Conservation (phyloP, 169 alveolate genomes). For the Perkinsus olseni region DNA sequence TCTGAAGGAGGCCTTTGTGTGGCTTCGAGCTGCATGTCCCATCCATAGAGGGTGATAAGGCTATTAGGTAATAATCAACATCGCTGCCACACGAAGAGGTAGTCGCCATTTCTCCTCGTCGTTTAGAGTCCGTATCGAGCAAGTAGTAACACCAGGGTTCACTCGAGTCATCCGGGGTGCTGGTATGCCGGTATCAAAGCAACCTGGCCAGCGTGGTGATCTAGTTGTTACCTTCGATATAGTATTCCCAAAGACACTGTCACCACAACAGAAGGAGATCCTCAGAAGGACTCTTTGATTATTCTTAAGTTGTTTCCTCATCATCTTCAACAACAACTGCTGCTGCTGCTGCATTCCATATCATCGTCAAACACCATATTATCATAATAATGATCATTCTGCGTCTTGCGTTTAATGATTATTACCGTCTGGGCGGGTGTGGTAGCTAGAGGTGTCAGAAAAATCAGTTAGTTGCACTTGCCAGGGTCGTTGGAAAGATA, state of each 20-base stretch:
- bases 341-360: too few relatives aligned
- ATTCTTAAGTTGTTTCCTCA: neutral
- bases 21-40: neutral
- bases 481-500: too few relatives aligned
- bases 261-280: conserved; percentile 19
- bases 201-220: conserved; percentile 37
- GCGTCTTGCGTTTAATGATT: neutral
- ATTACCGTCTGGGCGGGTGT: too few relatives aligned
- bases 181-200: conserved; percentile 39
- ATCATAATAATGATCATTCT: neutral
- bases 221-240: conserved; percentile 35
- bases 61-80: neutral
- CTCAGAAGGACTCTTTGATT: neutral
- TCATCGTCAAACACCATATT: neutral
- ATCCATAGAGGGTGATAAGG: neutral
- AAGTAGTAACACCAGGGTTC: neutral
- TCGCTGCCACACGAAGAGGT: neutral
- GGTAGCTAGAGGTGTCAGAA: too few relatives aligned
- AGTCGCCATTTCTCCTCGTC: too few relatives aligned
- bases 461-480: too few relatives aligned
- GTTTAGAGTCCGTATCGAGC: neutral
- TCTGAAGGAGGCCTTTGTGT: neutral
- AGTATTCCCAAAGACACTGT: conserved; percentile 24
- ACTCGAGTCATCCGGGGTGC: conserved; percentile 27
- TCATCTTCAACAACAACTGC: neutral